Conservation (phyloP, 2,329 filamentous ascomycete species). For the Diaporthe citrichinensis region DNA sequence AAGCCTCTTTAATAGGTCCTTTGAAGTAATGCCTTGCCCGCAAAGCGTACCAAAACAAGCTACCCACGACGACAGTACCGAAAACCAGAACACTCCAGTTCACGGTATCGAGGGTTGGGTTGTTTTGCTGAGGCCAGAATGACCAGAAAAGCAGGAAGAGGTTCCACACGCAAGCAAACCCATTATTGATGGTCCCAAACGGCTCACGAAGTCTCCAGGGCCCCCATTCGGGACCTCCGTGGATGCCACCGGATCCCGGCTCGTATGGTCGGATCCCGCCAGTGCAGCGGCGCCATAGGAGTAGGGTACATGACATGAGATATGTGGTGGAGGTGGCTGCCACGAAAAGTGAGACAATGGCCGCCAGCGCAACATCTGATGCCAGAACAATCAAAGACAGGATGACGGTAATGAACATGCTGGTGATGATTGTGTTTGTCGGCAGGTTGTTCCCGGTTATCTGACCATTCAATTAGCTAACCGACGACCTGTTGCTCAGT, state of each 20-base stretch:
- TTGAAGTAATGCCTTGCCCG: constrained; percentile 59
- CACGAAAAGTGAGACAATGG: constrained; percentile 58
- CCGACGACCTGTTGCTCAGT: neutral
- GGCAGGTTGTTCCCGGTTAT: constrained; percentile 42
- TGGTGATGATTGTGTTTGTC: constrained; percentile 43
- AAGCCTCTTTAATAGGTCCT: constrained; percentile 54
- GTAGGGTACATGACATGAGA: constrained; percentile 54
- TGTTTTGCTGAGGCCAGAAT: constrained; percentile 61
- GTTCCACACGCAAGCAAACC: constrained; percentile 66
- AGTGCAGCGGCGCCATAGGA: constrained; percentile 55
- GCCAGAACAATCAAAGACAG: constrained; percentile 48
- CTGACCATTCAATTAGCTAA: constrained; percentile 39
- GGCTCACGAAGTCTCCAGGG: constrained; percentile 67
- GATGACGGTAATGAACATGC: constrained; percentile 43
- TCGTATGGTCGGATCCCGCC: neutral
- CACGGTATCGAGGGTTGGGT: constrained; percentile 54
- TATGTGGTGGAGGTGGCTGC: constrained; percentile 61
- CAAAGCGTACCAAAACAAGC: constrained; percentile 61
- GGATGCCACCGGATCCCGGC: neutral
- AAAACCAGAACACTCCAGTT: constrained; percentile 65
- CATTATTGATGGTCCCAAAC: constrained; percentile 67
- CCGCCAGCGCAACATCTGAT: constrained; percentile 56
- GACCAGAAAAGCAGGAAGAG: constrained; percentile 70
- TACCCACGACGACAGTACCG: constrained; percentile 57
- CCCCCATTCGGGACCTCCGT: constrained; percentile 61